Base-by-base conservation (phyloP, 495 filamentous ascomycete genomes). In the Saxophila tyrrhenica region DNA sequence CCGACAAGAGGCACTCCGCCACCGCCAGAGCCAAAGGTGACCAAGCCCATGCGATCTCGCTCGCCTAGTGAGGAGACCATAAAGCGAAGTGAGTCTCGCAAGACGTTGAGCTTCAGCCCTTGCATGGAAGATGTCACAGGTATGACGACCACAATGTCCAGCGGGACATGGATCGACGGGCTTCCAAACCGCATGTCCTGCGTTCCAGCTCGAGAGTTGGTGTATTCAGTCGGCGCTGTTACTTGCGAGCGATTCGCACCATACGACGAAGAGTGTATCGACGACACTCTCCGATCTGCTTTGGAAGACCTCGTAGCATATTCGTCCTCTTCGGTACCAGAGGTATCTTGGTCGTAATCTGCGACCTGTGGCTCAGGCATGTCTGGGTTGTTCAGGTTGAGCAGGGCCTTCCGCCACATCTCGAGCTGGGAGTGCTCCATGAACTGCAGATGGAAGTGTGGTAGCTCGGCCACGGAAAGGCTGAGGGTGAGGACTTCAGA, bases 81-180 rank as follows among this genome's bases (percentile, higher is more conserved):
- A 67, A 96, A 99, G 46, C 86, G 89, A 29, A 99, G 78, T 3
- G 89, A 81, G 67, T 97, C 92, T n/a, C 89, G 84, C 8, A 99
- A 78, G 0, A 99, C 77, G 47, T 86, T 94, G 60, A 99, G 96
- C 70, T 99, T 99, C 47, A 99, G 77, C 5, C 94, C 92, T 69
- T 96, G 92, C 92, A 97, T 99, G 0, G 92, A 99, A 5, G 94
- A 95, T 10, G 92, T 95, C 11, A 97, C 89, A 0, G 92, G 92
- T 46, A 99, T 92, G 32, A 99, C 92, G 8, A 97, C 87, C 1
- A 99, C 91, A 41, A 99, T 81, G 65, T 99, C 92, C 32, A 97
- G 77, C 16, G 92, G 94, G 41, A 97, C 89, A 66, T 97, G 92
- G 52, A 94, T 66, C 0, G 86, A 79, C 2, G 77, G 71, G 11